Percentiles rank a stretch among this genome's conserved stretches.
These are phyloP conservation scores for Pythium aquatile DNA, from an alignment of 352 stramenopile species.

Conservation along the genomic window DNA sequence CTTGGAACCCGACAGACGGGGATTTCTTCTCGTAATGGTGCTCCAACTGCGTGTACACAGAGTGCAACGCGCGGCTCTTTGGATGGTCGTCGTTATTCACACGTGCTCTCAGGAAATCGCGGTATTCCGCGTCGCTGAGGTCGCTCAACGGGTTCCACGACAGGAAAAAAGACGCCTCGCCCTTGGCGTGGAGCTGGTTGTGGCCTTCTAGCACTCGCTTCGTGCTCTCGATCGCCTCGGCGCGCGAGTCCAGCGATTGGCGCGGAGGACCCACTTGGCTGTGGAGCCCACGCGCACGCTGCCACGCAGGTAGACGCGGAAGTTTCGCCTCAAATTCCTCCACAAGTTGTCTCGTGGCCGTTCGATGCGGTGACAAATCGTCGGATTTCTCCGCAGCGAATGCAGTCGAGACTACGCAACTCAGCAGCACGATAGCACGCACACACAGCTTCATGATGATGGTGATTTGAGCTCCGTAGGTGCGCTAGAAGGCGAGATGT, in stretches of 20 bases:
- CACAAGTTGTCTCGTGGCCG: constrained; percentile 11
- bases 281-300: constrained; percentile 20
- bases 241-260: constrained; percentile 39
- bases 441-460: constrained; percentile 15
- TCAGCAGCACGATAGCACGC: constrained; percentile 13
- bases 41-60: constrained; percentile 23
- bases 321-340: constrained; percentile 27
- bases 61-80: constrained; percentile 21
- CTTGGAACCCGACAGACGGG: constrained; percentile 25
- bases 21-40: constrained; percentile 4
- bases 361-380: background rate
- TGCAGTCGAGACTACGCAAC: constrained; percentile 6
- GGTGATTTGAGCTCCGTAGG: background rate
- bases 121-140: constrained; percentile 65
- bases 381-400: constrained; percentile 10
- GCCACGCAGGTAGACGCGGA: constrained; percentile 22
- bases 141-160: constrained; percentile 68
- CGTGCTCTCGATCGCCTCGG: constrained; percentile 43
- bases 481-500: background rate
- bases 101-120: constrained; percentile 48
- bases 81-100: constrained; percentile 29
- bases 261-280: constrained; percentile 41
- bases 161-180: constrained; percentile 49
- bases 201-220: constrained; percentile 37
- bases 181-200: constrained; percentile 45